Percentiles rank a stretch among this genome's conserved stretches.
Evolutionary conservation across 2,329 filamentous ascomycete species (phyloP).

Genomic region (Exutisphaerella laricina): DNA sequence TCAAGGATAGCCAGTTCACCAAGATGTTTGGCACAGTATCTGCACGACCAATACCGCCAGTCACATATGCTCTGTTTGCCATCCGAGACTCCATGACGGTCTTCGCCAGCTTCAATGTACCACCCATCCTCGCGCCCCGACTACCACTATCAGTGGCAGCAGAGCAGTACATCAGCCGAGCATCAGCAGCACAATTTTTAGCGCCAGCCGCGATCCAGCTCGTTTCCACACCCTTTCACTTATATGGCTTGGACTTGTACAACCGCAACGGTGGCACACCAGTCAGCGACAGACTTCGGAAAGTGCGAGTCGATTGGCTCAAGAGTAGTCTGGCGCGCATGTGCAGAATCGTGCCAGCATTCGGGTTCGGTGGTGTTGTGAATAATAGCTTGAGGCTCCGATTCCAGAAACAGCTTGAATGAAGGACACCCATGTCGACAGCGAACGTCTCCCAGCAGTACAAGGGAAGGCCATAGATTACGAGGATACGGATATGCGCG

Average conservation of each 20-base stretch:
- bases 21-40: slow-evolving; percentile 66
- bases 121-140: slow-evolving; percentile 66
- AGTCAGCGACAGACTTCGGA: slow-evolving; percentile 57
- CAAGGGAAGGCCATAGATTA: background rate
- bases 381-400: slow-evolving; percentile 65
- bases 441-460: background rate
- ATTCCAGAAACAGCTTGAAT: slow-evolving; percentile 60
- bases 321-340: slow-evolving; percentile 70
- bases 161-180: slow-evolving; percentile 47
- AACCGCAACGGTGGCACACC: slow-evolving; percentile 55
- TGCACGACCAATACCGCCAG: slow-evolving; percentile 54
- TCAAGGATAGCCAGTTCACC: slow-evolving; percentile 85
- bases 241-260: slow-evolving; percentile 80
- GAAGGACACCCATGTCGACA: slow-evolving; percentile 4
- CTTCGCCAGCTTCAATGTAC: slow-evolving; percentile 87
- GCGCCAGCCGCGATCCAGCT: slow-evolving; percentile 76
- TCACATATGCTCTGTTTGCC: slow-evolving; percentile 74
- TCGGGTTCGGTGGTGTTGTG: slow-evolving; percentile 81
- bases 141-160: slow-evolving; percentile 47
- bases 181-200: slow-evolving; percentile 65
- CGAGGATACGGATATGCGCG: background rate
- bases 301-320: slow-evolving; percentile 69
- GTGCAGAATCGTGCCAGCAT: slow-evolving; percentile 80
- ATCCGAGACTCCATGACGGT: slow-evolving; percentile 81
- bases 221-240: slow-evolving; percentile 73